Evolutionary conservation across 2,329 filamentous ascomycete species (phyloP).

Genomic region (Fusarium mexicanum): DNA sequence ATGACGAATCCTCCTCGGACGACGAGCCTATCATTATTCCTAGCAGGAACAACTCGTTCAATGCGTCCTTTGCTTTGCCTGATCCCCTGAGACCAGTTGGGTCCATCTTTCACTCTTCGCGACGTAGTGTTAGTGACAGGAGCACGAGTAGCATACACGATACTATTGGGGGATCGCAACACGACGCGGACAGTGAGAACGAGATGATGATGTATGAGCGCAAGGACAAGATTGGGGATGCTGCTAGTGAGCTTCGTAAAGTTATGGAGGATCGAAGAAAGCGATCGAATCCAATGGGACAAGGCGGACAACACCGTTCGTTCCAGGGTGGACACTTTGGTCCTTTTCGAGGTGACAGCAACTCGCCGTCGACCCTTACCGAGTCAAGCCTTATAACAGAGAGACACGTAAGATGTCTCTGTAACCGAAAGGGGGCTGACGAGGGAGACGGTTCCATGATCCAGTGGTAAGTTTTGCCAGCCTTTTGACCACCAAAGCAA

Average conservation of each 20-base stretch:
- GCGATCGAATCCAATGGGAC: slow-evolving; percentile 47
- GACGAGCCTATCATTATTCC: slow-evolving; percentile 73
- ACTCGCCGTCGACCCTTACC: slow-evolving; percentile 63
- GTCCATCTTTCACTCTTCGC: slow-evolving; percentile 58
- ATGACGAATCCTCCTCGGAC: slow-evolving; percentile 67
- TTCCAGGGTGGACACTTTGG: slow-evolving; percentile 45
- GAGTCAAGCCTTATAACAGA: slow-evolving; percentile 57
- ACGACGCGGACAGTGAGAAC: slow-evolving; percentile 65
- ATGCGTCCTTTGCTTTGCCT: slow-evolving; percentile 64
- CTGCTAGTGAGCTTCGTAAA: slow-evolving; percentile 68
- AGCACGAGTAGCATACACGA: slow-evolving; percentile 56
- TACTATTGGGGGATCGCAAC: slow-evolving; percentile 48
- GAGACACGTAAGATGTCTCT: slow-evolving; percentile 66
- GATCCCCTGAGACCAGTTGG: slow-evolving; percentile 62
- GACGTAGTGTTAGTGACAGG: slow-evolving; percentile 60
- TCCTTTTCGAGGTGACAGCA: slow-evolving; percentile 50
- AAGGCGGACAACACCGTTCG: slow-evolving; percentile 49
- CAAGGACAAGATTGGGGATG: slow-evolving; percentile 60
- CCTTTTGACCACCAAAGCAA: neutral
- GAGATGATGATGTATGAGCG: slow-evolving; percentile 66
- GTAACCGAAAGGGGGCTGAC: slow-evolving; percentile 56
- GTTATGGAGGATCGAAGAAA: slow-evolving; percentile 64
- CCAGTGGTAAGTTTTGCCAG: slow-evolving; percentile 63
- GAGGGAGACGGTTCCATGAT: slow-evolving; percentile 66
- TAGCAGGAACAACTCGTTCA: slow-evolving; percentile 65